phyloP scores from a whole-genome alignment of 2,329 filamentous ascomycete genomes.

The Ascochyta viciae-villosae region DNA sequence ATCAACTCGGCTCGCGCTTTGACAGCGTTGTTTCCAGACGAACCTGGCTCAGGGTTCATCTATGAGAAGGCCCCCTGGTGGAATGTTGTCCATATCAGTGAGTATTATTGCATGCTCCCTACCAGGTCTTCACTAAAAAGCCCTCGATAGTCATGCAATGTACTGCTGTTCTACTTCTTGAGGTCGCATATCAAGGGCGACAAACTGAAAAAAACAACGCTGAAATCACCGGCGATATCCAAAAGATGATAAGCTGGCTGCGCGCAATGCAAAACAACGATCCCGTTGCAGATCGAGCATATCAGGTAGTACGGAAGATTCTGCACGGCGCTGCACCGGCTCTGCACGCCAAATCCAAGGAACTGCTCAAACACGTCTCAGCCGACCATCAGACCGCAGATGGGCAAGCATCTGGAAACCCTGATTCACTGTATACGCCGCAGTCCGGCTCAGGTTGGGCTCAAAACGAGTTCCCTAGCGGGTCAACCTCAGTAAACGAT shows the following conservation, averaged over 20 bases:
- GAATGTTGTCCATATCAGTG: slow-evolving; percentile 47
- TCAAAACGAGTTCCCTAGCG: not conserved
- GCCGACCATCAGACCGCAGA: not conserved
- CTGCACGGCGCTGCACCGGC: slow-evolving; percentile 21
- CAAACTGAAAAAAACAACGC: slow-evolving; percentile 37
- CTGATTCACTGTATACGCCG: not conserved
- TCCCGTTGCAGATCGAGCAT: slow-evolving; percentile 42
- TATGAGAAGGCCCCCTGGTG: slow-evolving; percentile 51
- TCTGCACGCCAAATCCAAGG: slow-evolving; percentile 22
- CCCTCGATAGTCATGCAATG: slow-evolving; percentile 46
- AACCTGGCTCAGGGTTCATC: slow-evolving; percentile 31
- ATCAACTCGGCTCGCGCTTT: slow-evolving; percentile 45
- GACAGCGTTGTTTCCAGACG: slow-evolving; percentile 42
- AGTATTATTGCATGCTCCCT: not conserved
- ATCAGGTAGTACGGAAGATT: slow-evolving; percentile 26
- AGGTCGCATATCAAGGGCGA: slow-evolving; percentile 40
- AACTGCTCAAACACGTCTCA: slow-evolving; percentile 15
- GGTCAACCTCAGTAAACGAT: not conserved
- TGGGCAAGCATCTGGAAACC: not conserved
- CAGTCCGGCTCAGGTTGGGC: not conserved
- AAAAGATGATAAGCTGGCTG: slow-evolving; percentile 47
- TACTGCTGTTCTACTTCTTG: slow-evolving; percentile 46
- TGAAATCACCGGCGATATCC: slow-evolving; percentile 37
- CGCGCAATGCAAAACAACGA: slow-evolving; percentile 38
- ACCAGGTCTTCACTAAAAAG: not conserved